These are phyloP conservation scores for Moesziomyces sp. DNA, from an alignment of 1,284 basidiomycete species.

Conservation along the genomic window DNA sequence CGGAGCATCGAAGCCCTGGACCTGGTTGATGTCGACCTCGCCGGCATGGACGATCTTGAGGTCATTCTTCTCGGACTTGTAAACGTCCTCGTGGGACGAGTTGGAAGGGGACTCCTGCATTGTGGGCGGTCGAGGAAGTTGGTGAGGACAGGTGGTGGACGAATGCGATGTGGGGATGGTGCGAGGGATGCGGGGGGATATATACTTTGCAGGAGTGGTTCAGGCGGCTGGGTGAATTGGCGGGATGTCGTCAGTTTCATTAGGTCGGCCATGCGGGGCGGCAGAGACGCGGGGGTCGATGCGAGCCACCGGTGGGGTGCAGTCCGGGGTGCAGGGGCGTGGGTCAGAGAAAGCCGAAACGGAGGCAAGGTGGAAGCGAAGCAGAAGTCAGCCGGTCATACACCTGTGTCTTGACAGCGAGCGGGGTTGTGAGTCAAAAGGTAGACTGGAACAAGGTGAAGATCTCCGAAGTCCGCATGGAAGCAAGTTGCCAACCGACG, in stretches of 20 bases:
- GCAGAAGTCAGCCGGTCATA: too few species aligned
- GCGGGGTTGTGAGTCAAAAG: too few species aligned
- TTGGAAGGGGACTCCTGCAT: conserved; percentile 25
- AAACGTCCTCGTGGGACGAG: conserved; percentile 38
- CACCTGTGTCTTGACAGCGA: too few species aligned
- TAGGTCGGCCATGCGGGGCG: not conserved
- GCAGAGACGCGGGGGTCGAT: not conserved
- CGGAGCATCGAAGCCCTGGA: conserved; percentile 46
- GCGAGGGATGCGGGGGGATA: not conserved
- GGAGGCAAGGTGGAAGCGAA: not conserved
- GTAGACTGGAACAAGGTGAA: too few species aligned
- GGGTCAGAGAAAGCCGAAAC: not conserved
- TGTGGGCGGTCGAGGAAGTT: not conserved
- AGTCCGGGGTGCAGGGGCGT: not conserved
- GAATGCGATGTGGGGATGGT: not conserved
- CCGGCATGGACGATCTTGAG: conserved; percentile 32
- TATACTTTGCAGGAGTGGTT: not conserved
- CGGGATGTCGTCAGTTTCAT: not conserved
- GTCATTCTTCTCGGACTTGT: conserved; percentile 45
- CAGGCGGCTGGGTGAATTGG: too few species aligned
- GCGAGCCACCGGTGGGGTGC: not conserved
- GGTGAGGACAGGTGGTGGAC: not conserved
- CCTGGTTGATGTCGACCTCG: conserved; percentile 29
- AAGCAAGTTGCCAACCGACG: too few species aligned
- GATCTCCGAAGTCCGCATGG: too few species aligned